Percentiles rank a stretch among this genome's conserved stretches.
Evolutionary conservation across 257 asterid species (phyloP).

Genomic region (Linderniella brevidens): DNA sequence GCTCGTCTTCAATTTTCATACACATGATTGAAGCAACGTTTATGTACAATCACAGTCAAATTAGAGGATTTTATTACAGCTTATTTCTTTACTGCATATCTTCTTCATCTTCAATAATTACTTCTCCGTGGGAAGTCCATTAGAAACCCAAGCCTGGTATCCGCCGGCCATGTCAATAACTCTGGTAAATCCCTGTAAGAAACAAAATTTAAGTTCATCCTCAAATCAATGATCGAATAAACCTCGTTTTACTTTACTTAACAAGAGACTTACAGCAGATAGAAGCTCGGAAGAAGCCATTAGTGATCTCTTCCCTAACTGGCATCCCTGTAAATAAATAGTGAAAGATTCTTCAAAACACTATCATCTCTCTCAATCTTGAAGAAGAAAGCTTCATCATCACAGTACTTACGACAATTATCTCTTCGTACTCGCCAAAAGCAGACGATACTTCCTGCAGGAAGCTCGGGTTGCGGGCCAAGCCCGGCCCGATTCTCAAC

Average conservation of each 20-base stretch:
- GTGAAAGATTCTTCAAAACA: neutral
- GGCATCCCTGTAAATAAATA: conserved; percentile 42
- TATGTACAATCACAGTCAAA: too few species aligned
- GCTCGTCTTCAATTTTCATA: too few species aligned
- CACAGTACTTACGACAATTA: conserved; percentile 48
- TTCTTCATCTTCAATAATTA: too few species aligned
- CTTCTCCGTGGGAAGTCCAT: conserved; percentile 34
- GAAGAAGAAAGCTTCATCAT: neutral
- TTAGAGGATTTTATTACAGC: too few species aligned
- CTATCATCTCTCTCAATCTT: neutral
- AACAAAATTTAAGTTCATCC: neutral
- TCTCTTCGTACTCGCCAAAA: conserved; percentile 53
- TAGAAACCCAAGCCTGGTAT: conserved; percentile 54
- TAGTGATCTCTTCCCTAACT: conserved; percentile 50
- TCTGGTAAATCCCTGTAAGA: conserved; percentile 51
- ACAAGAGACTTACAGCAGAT: conserved; percentile 27
- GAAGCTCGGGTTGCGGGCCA: conserved; percentile 42
- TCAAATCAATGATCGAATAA: neutral
- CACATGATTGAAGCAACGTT: too few species aligned
- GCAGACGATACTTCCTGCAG: conserved; percentile 27
- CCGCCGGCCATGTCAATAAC: conserved; percentile 79
- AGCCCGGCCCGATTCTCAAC: conserved; percentile 46
- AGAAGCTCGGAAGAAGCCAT: conserved; percentile 63
- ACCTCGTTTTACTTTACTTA: neutral
- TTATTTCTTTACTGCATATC: too few species aligned